Evolutionary conservation across 257 asterid genomes (phyloP).

Genomic region (Leptodermis oblonga): DNA sequence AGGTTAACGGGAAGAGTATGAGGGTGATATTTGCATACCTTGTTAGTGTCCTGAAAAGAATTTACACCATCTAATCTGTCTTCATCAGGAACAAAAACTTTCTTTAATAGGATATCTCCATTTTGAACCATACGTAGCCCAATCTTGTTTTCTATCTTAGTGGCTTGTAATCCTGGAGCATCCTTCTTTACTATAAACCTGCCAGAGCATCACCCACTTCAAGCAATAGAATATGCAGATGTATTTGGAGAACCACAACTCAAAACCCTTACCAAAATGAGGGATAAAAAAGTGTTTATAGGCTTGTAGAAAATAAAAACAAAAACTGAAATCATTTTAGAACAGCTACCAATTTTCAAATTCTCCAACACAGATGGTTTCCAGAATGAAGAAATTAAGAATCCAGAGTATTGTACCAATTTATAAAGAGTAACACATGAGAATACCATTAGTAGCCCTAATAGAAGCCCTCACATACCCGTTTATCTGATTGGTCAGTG

Average conservation of each 20-base stretch:
- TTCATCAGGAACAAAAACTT: conserved; percentile 86
- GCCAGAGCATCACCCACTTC: conserved; percentile 26
- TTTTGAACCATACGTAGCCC: conserved; percentile 93
- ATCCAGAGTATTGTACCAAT: background rate
- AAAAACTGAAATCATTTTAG: background rate
- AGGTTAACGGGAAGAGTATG: background rate
- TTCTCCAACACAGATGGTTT: background rate
- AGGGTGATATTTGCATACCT: conserved; percentile 41
- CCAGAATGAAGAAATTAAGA: background rate
- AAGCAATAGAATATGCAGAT: background rate
- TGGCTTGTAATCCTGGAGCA: conserved; percentile 83
- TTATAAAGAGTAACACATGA: background rate
- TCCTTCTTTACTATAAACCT: conserved; percentile 83
- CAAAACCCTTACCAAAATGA: background rate
- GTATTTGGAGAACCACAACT: background rate
- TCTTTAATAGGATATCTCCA: conserved; percentile 78
- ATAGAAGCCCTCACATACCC: conserved; percentile 42
- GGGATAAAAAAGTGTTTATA: background rate
- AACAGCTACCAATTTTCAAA: background rate
- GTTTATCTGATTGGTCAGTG: conserved; percentile 72
- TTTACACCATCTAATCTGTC: conserved; percentile 84
- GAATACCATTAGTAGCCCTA: background rate
- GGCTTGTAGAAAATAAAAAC: background rate
- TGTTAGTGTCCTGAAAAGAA: conserved; percentile 87
- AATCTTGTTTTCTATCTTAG: conserved; percentile 88